Evolutionary conservation across 2,329 filamentous ascomycete genomes (phyloP), one percentile per base, ranked within the genome.

Genomic region (Stagonosporopsis cucurbitacearum): DNA sequence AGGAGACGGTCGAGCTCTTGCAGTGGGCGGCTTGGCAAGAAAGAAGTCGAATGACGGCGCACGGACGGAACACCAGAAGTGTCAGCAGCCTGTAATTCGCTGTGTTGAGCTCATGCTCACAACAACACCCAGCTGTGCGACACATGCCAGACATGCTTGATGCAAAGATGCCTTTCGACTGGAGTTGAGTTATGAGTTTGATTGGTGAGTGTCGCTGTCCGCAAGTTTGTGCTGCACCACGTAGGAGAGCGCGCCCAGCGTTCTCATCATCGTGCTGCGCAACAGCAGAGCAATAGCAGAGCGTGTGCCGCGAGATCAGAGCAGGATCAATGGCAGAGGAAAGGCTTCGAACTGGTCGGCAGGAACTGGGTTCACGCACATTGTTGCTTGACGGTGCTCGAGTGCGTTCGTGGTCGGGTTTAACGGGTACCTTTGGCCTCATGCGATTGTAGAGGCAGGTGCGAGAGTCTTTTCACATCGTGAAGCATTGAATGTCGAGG

Each of bases 1-100:
- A 62, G 57, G 64, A 63, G 64, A 60, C 35, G 54, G 56, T 45
- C 53, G 51, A 52, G 30, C 30, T 49, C 44, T 50, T 58, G 58
- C 47, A 48, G 54, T 49, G 54, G 48, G 54, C 48, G 22, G 40
- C 54, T 57, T 53, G 54, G 54, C 54, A 51, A 30, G 48, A 54
- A 52, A 46, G 51, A 56, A 54, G 48, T 62, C 62, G 60, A 58
- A 60, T 58, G 42, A 56, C 30, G 42, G 52, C 19, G 45, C 53
- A 56, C 53, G 50, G 53, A 56, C 53, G 30, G 30, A 32, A 32
- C 30, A 32, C 30, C 37, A 51, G 30, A 33, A 48, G 37, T 39
- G 53, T 43, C 47, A 43, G 37, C 43, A 48, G 47, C 42, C 23
- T 42, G 47, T 48, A 56, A 56, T 56, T 43, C 47, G 39, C 47